Evolutionary conservation across 73 alveolate genomes (phyloP).

Genomic region (Stentor roeselii): DNA sequence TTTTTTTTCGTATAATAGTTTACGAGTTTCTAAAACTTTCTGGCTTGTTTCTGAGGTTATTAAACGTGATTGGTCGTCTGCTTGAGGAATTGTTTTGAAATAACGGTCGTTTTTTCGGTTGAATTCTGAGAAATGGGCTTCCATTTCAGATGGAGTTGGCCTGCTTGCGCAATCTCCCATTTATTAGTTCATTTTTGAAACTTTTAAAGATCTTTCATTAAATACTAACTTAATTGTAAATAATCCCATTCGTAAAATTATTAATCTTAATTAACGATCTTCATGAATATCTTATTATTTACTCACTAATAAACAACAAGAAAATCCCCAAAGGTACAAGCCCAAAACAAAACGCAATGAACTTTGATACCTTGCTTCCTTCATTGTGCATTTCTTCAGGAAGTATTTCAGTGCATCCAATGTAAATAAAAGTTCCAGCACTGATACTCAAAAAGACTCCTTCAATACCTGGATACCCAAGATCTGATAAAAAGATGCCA

Average conservation of each 20-base stretch:
- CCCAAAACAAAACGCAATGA: no score
- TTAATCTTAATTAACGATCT: no score
- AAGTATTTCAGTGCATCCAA: slow-evolving; percentile 67
- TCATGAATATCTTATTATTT: no score
- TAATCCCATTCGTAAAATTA: no score
- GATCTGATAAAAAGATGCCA: slow-evolving; percentile 34
- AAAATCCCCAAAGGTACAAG: no score
- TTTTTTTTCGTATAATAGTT: not conserved
- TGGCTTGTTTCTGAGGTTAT: not conserved
- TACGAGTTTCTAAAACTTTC: not conserved
- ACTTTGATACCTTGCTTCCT: no score
- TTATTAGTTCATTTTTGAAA: no score
- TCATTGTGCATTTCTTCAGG: no score
- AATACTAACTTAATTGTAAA: no score
- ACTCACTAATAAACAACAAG: no score
- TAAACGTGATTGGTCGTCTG: not conserved
- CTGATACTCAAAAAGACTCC: slow-evolving; percentile 56
- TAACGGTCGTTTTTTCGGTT: not conserved
- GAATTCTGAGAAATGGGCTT: not conserved
- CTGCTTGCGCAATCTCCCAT: slow-evolving; percentile 5
- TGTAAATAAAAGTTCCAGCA: slow-evolving; percentile 74
- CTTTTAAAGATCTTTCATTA: no score
- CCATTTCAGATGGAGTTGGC: not conserved
- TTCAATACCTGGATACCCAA: slow-evolving; percentile 44
- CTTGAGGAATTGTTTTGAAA: not conserved